Percentiles rank a stretch among this genome's conserved stretches.
Conservation (phyloP, 2,329 filamentous ascomycete genomes). For the Didymella arachidicola region DNA sequence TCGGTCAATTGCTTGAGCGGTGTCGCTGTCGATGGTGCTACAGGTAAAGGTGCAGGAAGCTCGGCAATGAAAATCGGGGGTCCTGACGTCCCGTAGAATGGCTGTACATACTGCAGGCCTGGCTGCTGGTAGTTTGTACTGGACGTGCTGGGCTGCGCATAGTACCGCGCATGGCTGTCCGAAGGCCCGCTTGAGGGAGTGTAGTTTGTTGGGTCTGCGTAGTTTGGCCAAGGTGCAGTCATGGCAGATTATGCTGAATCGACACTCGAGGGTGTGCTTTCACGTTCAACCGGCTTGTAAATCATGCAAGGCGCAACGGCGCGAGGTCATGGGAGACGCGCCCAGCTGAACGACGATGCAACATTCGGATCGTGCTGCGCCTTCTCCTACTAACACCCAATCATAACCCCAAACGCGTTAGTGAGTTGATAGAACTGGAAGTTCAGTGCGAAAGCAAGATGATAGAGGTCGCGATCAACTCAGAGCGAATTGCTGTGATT, state of each 20-base stretch:
- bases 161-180: conserved; percentile 20
- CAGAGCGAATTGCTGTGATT: conserved; percentile 5
- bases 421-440: background rate
- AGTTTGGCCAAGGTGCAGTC: conserved; percentile 17
- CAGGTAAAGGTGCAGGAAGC: conserved; percentile 39
- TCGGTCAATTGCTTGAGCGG: conserved; percentile 40
- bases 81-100: conserved; percentile 29
- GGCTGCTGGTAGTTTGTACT: conserved; percentile 9
- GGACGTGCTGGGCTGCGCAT: conserved; percentile 12
- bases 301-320: background rate
- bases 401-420: background rate
- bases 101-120: conserved; percentile 25
- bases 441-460: background rate
- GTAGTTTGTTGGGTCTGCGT: conserved; percentile 23
- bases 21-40: conserved; percentile 37
- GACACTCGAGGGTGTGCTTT: background rate
- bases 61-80: conserved; percentile 34
- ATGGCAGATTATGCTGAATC: background rate
- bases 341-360: background rate
- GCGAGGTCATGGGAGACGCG: background rate
- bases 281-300: background rate
- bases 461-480: background rate
- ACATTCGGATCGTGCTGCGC: conserved; percentile 1
- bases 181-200: conserved; percentile 14
- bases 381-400: background rate